Evolutionary conservation across 2,329 filamentous ascomycete genomes (phyloP), one percentile per base, ranked within the genome.

Genomic region (Pseudogymnoascus sp.): DNA sequence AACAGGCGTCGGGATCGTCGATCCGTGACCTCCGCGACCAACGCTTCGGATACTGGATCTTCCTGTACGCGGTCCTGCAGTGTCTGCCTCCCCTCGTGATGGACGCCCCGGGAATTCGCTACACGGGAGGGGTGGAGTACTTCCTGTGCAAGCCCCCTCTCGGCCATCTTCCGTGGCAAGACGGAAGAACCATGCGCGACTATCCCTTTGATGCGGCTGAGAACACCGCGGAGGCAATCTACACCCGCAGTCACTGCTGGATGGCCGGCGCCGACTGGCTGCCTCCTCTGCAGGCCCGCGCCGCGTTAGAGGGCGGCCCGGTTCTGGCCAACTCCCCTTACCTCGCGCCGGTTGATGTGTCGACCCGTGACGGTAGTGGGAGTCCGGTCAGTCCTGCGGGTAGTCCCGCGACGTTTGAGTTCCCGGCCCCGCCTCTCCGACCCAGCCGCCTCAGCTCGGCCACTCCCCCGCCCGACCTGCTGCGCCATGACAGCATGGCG

Each of bases 81-180:
- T 87, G 87, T 1, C 79, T 93, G 23, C 90, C 90, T 4, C 87
- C 91, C 80, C 79, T 93, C 10, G 88, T 90, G 1, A 81, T 91
- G 36, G 90, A 95, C 73, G 89, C 88, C 0, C 88, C 89, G 0
- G 86, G 83, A 8, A 77, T 93, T 50, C 82, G 82, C 62, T 87
- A 82, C 72, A 88, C 85, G 0, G 84, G 91, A 60, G 87, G 84
- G 1, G 88, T 91, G 2, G 90, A 93, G 73, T 91, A 93, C 75
- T 95, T 93, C 77, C 79, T 93, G 28, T 93, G 90, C 73, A 82
- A 91, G 71, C 85, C 89, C 3, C 87, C 89, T 0, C 84, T 89
- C 70, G 88, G 87, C 16, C 86, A 87, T 62, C 80, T 85, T 0
- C 90, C 90, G 0, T 95, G 90, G 90, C 79, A 87, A 53, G 83